Base-by-base conservation (phyloP, 2,329 filamentous ascomycete species). In the Neoscytalidium dimidiatum region DNA sequence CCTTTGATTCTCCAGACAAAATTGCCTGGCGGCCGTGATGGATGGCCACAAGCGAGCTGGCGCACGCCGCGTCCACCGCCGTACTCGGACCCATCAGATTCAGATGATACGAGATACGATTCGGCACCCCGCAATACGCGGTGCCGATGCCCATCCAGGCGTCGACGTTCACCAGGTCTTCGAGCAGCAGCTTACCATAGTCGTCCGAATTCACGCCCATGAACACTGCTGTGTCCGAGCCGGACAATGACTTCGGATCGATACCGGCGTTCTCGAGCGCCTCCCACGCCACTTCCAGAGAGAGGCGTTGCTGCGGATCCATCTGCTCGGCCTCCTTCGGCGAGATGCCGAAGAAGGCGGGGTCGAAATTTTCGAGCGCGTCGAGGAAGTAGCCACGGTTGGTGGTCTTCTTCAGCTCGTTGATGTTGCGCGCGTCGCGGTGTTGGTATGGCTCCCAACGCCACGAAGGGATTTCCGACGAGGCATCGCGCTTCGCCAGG, bases 131-230 rank as follows among this genome's bases (percentile, higher is more conserved):
- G 56, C 73, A 76, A 44, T 71, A 75, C 0, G 77, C 75, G 0
- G 77, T 81, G 0, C 79, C 79, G 48, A 79, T 78, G 3, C 76
- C 78, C 74, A 77, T 78, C 70, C 72, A 78, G 0, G 78, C 72
- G n/a, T 77, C 75, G 14, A 79, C 70, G 17, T 73, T 71, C 0
- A 72, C 71, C 8, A 79, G 60, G 63, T 81, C 78, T 62, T 80
- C 77, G 3, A 79, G 68, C 2, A 79, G 29, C 2, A 77, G 69
- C 48, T 71, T 72, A 7, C 69, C 70, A 60, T 80, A 80, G 66
- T 80, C 78, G 60, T 77, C 73, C 1, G 71, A 71, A 26, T 72
- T 67, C 3, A 71, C 68, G 13, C 72, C 72, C 63, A 70, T 69
- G 41, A 68, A 71, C 1, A 71, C 69, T 17, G 70, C 71, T 13